Evolutionary conservation across 2,329 filamentous ascomycete genomes (phyloP), one percentile per base, ranked within the genome.

Genomic region (Cyphellophora attinorum): DNA sequence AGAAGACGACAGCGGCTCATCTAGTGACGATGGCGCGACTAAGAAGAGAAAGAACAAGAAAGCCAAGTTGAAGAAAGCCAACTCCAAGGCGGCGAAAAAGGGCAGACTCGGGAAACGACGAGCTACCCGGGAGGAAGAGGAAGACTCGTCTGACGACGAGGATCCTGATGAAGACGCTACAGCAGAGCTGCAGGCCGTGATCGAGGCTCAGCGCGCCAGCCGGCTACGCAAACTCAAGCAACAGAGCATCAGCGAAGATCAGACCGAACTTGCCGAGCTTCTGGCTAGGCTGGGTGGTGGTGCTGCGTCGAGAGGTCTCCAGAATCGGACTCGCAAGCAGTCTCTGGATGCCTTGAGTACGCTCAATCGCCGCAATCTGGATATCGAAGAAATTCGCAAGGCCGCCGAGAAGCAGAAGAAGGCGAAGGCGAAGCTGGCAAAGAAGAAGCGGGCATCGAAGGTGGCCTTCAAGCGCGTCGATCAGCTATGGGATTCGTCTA

Each of bases 391-490:
- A 18, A 18, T 18, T 12, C 15, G 15, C 19, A 21, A 31, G 16
- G 6, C 19, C 8, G 11, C 6, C 3, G 29, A 31, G 11, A 16
- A 31, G 16, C 16, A 31, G 15, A 31, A 31, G 19, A 31, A 19
- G 14, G 60, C 56, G 44, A 50, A 44, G 29, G 32, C 39, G 5
- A 55, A 58, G 38, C 15, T 6, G 6, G 29, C 15, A 6, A 58
- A 57, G 40, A 48, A 51, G 10, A 62, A 58, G 42, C 56, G 54
- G 28, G 70, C 58, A 5, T 70, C 68, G 12, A 75, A 73, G 40
- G 59, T 74, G n/a, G 75, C 74, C n/a, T 83, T 70, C 56, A 81
- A 81, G 56, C 67, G 78, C 23, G 74, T 82, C 2, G 78, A 82
- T 56, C 69, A 81, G 51, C 57, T 68, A 33, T 70, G 65, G 61